These are phyloP conservation scores for Ricinus communis DNA, from an alignment of 345 rosid species.

Conservation along the genomic window DNA sequence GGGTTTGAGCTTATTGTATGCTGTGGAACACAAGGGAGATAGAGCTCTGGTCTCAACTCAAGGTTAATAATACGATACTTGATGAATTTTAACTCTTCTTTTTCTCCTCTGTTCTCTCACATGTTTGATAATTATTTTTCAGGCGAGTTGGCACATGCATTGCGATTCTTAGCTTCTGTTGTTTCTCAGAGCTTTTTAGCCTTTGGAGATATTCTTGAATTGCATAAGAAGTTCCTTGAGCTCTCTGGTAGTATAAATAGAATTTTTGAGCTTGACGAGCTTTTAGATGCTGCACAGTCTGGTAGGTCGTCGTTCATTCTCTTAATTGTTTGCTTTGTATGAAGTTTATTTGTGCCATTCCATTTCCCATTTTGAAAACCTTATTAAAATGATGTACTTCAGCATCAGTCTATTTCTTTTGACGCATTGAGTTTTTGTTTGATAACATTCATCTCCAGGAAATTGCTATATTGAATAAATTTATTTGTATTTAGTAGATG, in stretches of 20 bases:
- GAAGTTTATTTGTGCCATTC: not conserved
- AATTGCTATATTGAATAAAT: no score
- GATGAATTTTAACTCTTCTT: not conserved
- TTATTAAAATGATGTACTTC: no score
- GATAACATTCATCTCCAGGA: no score
- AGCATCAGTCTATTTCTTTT: no score
- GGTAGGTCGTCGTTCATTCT: slow-evolving; percentile 40
- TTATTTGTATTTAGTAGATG: no score
- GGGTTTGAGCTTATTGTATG: slow-evolving; percentile 95
- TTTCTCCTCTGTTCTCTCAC: slow-evolving; percentile 3
- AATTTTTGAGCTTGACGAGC: slow-evolving; percentile 93
- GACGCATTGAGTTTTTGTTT: no score
- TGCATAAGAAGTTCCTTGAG: slow-evolving; percentile 87
- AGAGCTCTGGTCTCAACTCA: slow-evolving; percentile 77
- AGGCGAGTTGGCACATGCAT: slow-evolving; percentile 96
- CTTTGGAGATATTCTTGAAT: slow-evolving; percentile 93
- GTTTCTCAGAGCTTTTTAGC: slow-evolving; percentile 99
- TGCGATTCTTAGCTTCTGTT: slow-evolving; percentile 95
- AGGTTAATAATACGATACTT: slow-evolving; percentile 46
- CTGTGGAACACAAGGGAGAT: slow-evolving; percentile 89
- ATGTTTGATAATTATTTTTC: slow-evolving; percentile 25
- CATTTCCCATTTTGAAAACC: no score
- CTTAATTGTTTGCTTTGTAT: not conserved
- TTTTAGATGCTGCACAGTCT: slow-evolving; percentile 80
- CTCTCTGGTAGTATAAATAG: slow-evolving; percentile 91